Percentiles rank a stretch among this genome's conserved stretches.
Conservation (phyloP, 2,329 filamentous ascomycete genomes). For the Colletotrichum brevisporum region DNA sequence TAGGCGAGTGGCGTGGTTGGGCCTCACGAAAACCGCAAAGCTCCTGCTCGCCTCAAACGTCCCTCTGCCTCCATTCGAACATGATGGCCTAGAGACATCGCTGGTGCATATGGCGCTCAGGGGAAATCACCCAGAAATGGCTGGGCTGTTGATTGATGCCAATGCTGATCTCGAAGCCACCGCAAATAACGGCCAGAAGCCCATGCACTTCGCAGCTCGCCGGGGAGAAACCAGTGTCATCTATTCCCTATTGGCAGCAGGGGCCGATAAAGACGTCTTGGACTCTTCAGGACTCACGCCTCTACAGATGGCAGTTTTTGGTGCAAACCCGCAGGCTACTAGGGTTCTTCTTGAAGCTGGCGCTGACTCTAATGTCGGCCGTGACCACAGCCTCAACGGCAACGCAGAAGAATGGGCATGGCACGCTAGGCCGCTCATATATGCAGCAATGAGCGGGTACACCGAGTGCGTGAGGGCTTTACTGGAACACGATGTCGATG, state of each 20-base stretch:
- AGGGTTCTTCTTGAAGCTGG: neutral
- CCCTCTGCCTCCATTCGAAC: neutral
- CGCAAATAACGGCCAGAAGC: neutral
- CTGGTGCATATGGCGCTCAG: neutral
- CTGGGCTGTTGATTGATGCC: neutral
- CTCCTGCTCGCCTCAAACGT: conserved; percentile 3
- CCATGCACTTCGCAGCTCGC: neutral
- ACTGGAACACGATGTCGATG: conserved; percentile 7
- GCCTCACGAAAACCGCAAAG: neutral
- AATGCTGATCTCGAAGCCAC: conserved; percentile 4
- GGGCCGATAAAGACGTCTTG: neutral
- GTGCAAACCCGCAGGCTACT: neutral
- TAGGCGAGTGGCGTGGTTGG: neutral
- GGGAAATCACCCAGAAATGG: neutral
- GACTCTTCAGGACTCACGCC: neutral
- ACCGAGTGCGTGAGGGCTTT: conserved; percentile 3
- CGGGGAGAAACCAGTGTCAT: neutral
- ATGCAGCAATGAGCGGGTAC: neutral
- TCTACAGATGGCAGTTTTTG: neutral
- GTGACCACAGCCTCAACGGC: neutral
- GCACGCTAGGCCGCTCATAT: neutral
- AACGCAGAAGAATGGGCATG: neutral
- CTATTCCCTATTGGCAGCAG: neutral
- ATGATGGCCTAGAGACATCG: neutral
- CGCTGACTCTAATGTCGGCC: neutral